Base-by-base conservation (phyloP, 176 grass and related monocot genomes). In the Puya raimondii region DNA sequence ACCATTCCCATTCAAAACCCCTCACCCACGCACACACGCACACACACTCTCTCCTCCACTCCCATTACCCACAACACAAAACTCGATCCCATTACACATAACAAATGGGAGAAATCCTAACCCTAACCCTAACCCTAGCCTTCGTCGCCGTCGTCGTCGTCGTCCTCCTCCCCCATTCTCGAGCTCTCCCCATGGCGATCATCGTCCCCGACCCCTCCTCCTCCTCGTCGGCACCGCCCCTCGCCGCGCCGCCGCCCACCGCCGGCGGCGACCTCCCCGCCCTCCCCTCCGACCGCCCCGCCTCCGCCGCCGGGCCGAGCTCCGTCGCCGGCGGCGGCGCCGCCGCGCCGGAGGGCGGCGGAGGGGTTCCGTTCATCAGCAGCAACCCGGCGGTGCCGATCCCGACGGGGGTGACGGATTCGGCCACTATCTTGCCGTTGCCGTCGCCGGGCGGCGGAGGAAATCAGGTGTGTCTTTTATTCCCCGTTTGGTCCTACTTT, bases 301-400 rank as follows among this genome's bases (percentile, higher is more conserved):
- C 33, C 53, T 29, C 54, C 54, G n/a, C 47, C 3, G 23, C 18
- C 9, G 72, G 75, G 0, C 68, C 53, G 21, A 42, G 4, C 33
- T 42, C 33, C 4, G 33, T 42, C 33, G 25, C 68, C 78, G 9
- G 57, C 29, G 42, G 51, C 63, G 16, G 81, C 50, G 0, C 77
- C 74, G 2, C 88, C 12, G 76, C 78, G 33, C 53, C 81, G 48
- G 86, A 78, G 21, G 22, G 47, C 17, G 76, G 16, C 2, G 23
- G 80, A 8, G 83, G 80, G 53, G 72, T 88, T 14, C 84, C 90
- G 29, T 97, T 97, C 74, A 92, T 97, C 72, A 90, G 81, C 70
- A 97, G 89, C 76, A 92, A 79, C 66, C 93, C 93, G 16, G 86
- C 84, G 1, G 89, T 97, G 74, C 86, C 89, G 58, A 73, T 97